phyloP scores from a whole-genome alignment of 495 filamentous ascomycete genomes.

The Trichoderma parareesei region DNA sequence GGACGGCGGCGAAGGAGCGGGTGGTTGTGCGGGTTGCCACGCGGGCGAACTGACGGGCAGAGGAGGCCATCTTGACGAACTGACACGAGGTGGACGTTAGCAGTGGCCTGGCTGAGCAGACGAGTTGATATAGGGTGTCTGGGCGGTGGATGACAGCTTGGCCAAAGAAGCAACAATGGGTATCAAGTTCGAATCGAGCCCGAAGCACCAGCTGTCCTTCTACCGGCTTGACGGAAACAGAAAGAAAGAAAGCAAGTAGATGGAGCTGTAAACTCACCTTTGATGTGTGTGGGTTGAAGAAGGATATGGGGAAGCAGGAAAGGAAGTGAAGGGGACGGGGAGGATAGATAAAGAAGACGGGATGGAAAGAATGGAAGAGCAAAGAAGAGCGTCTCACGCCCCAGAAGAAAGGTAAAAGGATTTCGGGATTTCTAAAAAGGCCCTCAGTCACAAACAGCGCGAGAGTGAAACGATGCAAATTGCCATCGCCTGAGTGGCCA shows the following conservation, averaged over 20 bases:
- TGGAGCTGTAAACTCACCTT: background rate
- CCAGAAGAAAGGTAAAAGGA: background rate
- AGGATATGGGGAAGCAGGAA: background rate
- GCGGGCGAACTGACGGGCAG: conserved; percentile 46
- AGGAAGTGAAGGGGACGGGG: background rate
- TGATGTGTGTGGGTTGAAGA: background rate
- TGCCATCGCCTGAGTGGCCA: conserved; percentile 7
- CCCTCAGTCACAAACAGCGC: background rate
- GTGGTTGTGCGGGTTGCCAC: conserved; percentile 48
- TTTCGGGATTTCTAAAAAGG: background rate
- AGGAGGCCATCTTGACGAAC: conserved; percentile 34
- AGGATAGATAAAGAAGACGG: background rate
- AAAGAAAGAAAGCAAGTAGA: background rate
- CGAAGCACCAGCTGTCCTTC: background rate
- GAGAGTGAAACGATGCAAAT: conserved; percentile 1
- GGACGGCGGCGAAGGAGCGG: conserved; percentile 38
- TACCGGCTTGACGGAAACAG: background rate
- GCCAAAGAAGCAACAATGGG: background rate
- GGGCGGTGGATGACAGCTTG: background rate
- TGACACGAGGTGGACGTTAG: background rate
- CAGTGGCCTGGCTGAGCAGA: background rate
- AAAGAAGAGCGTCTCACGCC: background rate
- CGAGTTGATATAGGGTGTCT: background rate
- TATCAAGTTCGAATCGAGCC: background rate
- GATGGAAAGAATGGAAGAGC: background rate